Conservation (phyloP, 2,329 filamentous ascomycete species). For the Trichophyton mentagrophytes region DNA sequence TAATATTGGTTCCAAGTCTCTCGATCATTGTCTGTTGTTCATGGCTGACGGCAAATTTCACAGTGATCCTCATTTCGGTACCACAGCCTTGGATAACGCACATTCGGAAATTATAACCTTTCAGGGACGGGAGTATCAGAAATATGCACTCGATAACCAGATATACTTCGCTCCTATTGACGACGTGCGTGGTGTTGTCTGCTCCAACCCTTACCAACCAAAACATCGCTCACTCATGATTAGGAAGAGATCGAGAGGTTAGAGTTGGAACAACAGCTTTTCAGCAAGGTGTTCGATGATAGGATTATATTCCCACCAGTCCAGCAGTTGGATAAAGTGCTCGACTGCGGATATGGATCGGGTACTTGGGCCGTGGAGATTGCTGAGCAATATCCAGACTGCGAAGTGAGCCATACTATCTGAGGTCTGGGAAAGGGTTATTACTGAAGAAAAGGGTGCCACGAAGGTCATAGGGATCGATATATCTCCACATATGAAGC, state of each 20-base stretch:
- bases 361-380: constrained; percentile 58
- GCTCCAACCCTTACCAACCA: not conserved
- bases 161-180: constrained; percentile 59
- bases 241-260: constrained; percentile 58
- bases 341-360: constrained; percentile 63
- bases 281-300: constrained; percentile 52
- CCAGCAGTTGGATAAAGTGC: constrained; percentile 42
- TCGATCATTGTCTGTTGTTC: not conserved
- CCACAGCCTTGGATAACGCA: constrained; percentile 42
- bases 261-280: constrained; percentile 49
- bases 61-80: constrained; percentile 36
- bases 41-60: constrained; percentile 18
- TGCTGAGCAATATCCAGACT: constrained; percentile 50
- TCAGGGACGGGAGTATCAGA: constrained; percentile 54
- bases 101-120: constrained; percentile 48
- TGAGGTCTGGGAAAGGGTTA: not conserved
- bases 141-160: constrained; percentile 50
- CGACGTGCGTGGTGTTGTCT: constrained; percentile 41
- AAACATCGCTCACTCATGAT: not conserved
- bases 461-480: constrained; percentile 57
- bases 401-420: constrained; percentile 42
- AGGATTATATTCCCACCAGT: constrained; percentile 59
- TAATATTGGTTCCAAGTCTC: not conserved
- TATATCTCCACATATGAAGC: constrained; percentile 56
- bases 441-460: not conserved